A percentile compares a stretch with the other conserved stretches of the same genome.
Conservation (phyloP, 1,139 yeast genomes). For the Candida sojae region DNA sequence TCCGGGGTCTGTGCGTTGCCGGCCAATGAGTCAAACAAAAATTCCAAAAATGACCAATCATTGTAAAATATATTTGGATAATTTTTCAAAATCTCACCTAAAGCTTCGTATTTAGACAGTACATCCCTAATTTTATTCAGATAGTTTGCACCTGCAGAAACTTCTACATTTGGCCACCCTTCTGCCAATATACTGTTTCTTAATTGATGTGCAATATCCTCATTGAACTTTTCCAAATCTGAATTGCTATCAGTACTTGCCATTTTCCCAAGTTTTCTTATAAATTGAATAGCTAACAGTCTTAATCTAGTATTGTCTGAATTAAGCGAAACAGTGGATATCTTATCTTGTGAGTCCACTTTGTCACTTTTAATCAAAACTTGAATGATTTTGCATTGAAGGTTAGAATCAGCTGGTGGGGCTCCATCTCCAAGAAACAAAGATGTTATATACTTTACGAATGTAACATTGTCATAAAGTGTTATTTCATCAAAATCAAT, state of each 20-base stretch:
- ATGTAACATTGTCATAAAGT: slow-evolving; percentile 13
- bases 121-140: slow-evolving; percentile 17
- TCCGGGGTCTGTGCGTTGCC: slow-evolving; percentile 56
- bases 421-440: slow-evolving; percentile 49
- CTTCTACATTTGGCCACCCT: slow-evolving; percentile 59
- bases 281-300: slow-evolving; percentile 58
- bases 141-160: slow-evolving; percentile 24
- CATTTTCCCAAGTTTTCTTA: slow-evolving; percentile 50
- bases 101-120: slow-evolving; percentile 73
- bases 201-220: slow-evolving; percentile 50
- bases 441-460: slow-evolving; percentile 44
- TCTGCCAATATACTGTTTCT: slow-evolving; percentile 52
- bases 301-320: slow-evolving; percentile 51
- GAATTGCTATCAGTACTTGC: slow-evolving; percentile 19
- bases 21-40: slow-evolving; percentile 71
- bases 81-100: slow-evolving; percentile 64
- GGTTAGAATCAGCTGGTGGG: slow-evolving; percentile 53
- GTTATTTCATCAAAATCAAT: slow-evolving; percentile 52
- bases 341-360: slow-evolving; percentile 43
- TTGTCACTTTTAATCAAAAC: slow-evolving; percentile 52
- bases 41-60: slow-evolving; percentile 58
- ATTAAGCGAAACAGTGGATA: slow-evolving; percentile 58
- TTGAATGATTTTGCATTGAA: slow-evolving; percentile 62
- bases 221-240: slow-evolving; percentile 29
- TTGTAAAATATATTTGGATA: slow-evolving; percentile 44